Conservation (phyloP, 164 flowering plant species). For the Tetracentron sinense region DNA sequence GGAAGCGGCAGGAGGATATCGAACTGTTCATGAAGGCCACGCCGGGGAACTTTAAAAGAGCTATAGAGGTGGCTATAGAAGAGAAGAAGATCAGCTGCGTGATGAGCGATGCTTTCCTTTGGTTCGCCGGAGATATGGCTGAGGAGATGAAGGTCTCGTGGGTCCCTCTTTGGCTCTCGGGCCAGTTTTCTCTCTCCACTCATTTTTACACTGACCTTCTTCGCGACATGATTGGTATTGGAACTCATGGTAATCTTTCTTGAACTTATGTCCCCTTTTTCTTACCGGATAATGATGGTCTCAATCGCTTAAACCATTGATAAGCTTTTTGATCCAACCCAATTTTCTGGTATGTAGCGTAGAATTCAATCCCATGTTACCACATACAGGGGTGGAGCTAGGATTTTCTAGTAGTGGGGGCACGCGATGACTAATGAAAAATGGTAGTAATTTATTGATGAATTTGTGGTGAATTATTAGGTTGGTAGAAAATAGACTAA, state of each 20-base stretch:
- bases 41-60: slow-evolving; percentile 27
- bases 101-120: slow-evolving; percentile 35
- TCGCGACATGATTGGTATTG: slow-evolving; percentile 10
- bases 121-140: slow-evolving; percentile 38
- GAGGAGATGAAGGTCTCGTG: slow-evolving; percentile 37
- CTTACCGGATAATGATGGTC: too few species aligned
- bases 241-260: slow-evolving; percentile 6
- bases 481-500: too few species aligned
- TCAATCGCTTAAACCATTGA: too few species aligned
- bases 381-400: too few species aligned
- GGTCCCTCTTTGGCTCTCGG: slow-evolving; percentile 41
- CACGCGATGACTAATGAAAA: too few species aligned
- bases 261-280: too few species aligned
- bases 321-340: too few species aligned
- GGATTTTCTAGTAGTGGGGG: too few species aligned
- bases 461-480: too few species aligned
- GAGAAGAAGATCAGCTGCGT: slow-evolving; percentile 29
- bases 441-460: too few species aligned
- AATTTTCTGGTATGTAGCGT: too few species aligned
- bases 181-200: slow-evolving; percentile 21
- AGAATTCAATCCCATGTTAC: too few species aligned
- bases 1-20: slow-evolving; percentile 24
- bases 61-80: slow-evolving; percentile 21
- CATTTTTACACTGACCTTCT: slow-evolving; percentile 31
- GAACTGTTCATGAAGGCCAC: slow-evolving; percentile 32